phyloP scores from a whole-genome alignment of 768 basidiomycete genomes.

The Imleria badia region DNA sequence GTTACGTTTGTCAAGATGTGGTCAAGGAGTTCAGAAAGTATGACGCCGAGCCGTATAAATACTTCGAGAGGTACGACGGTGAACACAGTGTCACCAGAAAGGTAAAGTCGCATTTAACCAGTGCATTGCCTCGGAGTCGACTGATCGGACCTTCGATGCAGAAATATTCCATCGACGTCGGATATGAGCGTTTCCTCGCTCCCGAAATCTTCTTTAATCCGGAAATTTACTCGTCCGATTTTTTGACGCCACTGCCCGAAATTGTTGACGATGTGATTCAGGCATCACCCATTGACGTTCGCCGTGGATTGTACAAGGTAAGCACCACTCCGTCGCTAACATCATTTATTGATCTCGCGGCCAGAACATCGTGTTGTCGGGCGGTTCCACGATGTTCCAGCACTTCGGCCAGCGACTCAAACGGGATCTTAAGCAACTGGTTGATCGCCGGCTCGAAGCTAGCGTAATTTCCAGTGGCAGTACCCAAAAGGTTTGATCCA shows the following conservation, averaged over 20 bases:
- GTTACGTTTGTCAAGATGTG: slow-evolving; percentile 98
- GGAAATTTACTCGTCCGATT: slow-evolving; percentile 96
- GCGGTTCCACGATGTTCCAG: slow-evolving; percentile 99
- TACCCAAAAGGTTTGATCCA: slow-evolving; percentile 59
- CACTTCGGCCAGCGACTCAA: slow-evolving; percentile 97
- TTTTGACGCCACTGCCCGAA: slow-evolving; percentile 92
- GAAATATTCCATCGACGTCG: slow-evolving; percentile 95
- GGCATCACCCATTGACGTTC: slow-evolving; percentile 93
- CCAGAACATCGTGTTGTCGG: slow-evolving; percentile 95
- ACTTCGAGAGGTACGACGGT: slow-evolving; percentile 91
- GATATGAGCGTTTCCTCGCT: slow-evolving; percentile 98
- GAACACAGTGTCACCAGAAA: slow-evolving; percentile 91
- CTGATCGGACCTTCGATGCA: slow-evolving; percentile 31
- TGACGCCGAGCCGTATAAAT: slow-evolving; percentile 92
- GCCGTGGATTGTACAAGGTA: slow-evolving; percentile 95
- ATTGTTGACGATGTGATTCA: slow-evolving; percentile 97
- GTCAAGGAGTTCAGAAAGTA: slow-evolving; percentile 99
- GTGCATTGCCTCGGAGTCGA: not conserved
- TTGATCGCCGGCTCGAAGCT: slow-evolving; percentile 84
- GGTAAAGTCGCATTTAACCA: slow-evolving; percentile 44
- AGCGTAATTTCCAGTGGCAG: slow-evolving; percentile 75
- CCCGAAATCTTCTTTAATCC: slow-evolving; percentile 99
- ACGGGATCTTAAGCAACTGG: slow-evolving; percentile 91
- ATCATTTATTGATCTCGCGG: not conserved
- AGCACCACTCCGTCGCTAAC: not conserved